A percentile compares a stretch with the other conserved stretches of the same genome.
Conservation (phyloP, 2,329 filamentous ascomycete species). For the Fusarium tanahbumbuense region DNA sequence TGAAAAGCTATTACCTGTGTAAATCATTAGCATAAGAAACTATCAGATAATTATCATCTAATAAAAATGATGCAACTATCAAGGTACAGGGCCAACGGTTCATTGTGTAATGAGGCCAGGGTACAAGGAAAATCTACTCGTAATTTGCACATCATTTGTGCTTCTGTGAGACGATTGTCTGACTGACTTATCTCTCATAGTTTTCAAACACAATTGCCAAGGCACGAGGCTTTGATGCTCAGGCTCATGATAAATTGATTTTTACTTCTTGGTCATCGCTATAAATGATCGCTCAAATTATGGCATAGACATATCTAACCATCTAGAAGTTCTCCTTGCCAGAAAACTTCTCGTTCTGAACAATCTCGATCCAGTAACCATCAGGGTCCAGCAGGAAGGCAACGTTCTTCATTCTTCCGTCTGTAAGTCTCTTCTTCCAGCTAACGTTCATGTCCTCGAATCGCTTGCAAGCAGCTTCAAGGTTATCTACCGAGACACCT, state of each 20-base stretch:
- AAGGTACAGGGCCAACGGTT: not conserved
- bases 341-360: constrained; percentile 80
- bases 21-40: not conserved
- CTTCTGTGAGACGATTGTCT: not conserved
- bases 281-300: not conserved
- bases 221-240: not conserved
- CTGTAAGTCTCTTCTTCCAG: constrained; percentile 96
- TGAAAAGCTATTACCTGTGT: too few species aligned
- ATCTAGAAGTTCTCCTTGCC: constrained; percentile 64
- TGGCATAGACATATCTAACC: not conserved
- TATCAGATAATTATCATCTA: not conserved
- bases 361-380: constrained; percentile 82
- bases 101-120: not conserved
- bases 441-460: constrained; percentile 84
- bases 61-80: constrained; percentile 1
- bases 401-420: constrained; percentile 92
- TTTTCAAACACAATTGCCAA: not conserved
- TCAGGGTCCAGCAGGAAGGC: constrained; percentile 93
- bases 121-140: not conserved
- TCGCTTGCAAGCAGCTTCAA: constrained; percentile 87
- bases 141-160: not conserved
- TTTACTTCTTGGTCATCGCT: not conserved
- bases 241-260: not conserved
- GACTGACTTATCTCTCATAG: not conserved
- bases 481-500: constrained; percentile 85